phyloP scores from a whole-genome alignment of 2,329 filamentous ascomycete species.

The Monilinia aucupariae region DNA sequence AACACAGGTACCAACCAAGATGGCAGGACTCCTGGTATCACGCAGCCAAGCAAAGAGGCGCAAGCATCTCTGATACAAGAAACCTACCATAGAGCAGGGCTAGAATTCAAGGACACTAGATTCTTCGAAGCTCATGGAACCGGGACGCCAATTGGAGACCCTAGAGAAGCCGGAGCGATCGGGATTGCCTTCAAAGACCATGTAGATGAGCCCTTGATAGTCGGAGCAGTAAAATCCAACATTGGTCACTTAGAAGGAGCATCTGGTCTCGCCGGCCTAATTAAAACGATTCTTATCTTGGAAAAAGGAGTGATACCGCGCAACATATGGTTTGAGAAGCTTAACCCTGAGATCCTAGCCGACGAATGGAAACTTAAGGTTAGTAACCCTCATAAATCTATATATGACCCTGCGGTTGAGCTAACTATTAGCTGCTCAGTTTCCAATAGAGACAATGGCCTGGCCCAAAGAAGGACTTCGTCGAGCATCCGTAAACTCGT shows the following conservation, averaged over 20 bases:
- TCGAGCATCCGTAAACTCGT: constrained; percentile 18
- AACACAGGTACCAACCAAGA: constrained; percentile 42
- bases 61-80: constrained; percentile 33
- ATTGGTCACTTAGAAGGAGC: constrained; percentile 28
- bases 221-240: constrained; percentile 16
- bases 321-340: neutral
- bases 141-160: constrained; percentile 1
- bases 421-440: neutral
- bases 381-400: constrained; percentile 2
- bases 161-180: neutral
- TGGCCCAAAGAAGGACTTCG: constrained; percentile 17
- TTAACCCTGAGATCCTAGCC: neutral
- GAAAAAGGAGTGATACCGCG: constrained; percentile 34
- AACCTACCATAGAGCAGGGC: constrained; percentile 17
- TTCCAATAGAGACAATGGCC: neutral
- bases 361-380: neutral
- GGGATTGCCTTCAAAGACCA: neutral
- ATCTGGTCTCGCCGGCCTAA: constrained; percentile 21
- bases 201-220: neutral
- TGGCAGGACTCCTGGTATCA: constrained; percentile 49
- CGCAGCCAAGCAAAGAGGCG: constrained; percentile 44
- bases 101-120: neutral
- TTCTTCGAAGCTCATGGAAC: constrained; percentile 12
- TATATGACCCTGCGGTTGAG: neutral
- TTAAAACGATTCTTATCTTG: constrained; percentile 21